Base-by-base conservation (phyloP, 805 yeast species). In the Saccharomycopsis babjevae region DNA sequence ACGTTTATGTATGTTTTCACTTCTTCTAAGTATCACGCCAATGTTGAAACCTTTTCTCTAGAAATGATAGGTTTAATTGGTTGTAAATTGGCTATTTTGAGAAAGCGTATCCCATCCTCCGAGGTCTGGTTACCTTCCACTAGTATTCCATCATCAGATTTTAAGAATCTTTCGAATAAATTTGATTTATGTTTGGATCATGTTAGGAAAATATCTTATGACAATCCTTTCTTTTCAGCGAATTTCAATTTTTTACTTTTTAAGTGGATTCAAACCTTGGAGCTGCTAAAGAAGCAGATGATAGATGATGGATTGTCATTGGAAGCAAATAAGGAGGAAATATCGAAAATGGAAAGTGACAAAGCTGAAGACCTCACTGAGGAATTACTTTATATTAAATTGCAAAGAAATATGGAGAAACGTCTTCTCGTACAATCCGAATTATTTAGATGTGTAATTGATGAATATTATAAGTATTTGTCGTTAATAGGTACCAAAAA, bases 11-110 rank as follows among this genome's bases (percentile, higher is more conserved):
- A 64, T 22, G 68, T 76, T 1, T 73, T 78, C 62, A 66, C 74
- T 6, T 62, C 76, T 1, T 77, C 76, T 13, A 72, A 71, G 34
- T 72, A 74, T 54, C 56, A 78, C 0, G 72, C 79, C 0, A 62
- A 68, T 13, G 72, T 79, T 6, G 87, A 83, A 62, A 73, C 83
- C 0, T 77, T 76, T 63, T 75, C 82, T 3, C 69, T 88, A 57
- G 92, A 87, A 59, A 66, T 83, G 64, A 71, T 83, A n/a, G 91
- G 93, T 0, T 61, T 72, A 15, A 79, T 86, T 30, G 91, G 88
- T 0, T 76, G 80, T 1, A 75, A 73, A 43, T 76, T 85, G 57
- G 67, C 79, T 25, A 69, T 71, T 5, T 58, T 80, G 16, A 76
- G 70, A 59, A 66, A 71, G 2, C 54, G 64, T 18, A 62, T 61